Evolutionary conservation across 352 stramenopile species (phyloP), one percentile per base, ranked within the genome.

Genomic region (Peronosclerospora sorghi): DNA sequence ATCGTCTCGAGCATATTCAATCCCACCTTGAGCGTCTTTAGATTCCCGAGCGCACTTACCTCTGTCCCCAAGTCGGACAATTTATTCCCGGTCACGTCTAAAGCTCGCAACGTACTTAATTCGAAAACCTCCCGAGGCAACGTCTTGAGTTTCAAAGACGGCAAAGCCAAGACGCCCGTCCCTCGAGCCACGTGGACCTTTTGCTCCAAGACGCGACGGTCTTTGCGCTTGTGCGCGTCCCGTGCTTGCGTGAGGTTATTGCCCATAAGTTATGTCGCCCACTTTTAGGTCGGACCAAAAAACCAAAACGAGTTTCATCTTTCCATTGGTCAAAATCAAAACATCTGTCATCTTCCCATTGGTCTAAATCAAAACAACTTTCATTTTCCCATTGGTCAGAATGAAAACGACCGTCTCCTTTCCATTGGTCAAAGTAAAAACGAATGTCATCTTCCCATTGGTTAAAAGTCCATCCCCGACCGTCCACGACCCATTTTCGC

Each of bases 221-320:
- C 65, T 88, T 88, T 86, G 62, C 74, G 83, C 63, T 79, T 82
- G 41, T 73, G 73, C 18, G 72, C 76, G 42, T 86, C 73, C 18
- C 72, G 61, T 36, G 65, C 73, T 55, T 86, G 85, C n/a, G 60
- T 68, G 9, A 70, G 64, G 1, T 63, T 62, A 37, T 86, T 78
- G 13, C 74, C 73, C 77, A 86, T 86, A 34, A 5, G 19, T 18
- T 14, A 18, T 18, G 3, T 18, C 5, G 30, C 19, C n/a, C 30
- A 4, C n/a, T n/a, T n/a, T n/a, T n/a, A n/a, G n/a, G n/a, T n/a
- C n/a, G n/a, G n/a, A n/a, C n/a, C n/a, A n/a, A n/a, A n/a, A n/a
- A n/a, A n/a, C n/a, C n/a, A n/a, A n/a, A n/a, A n/a, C n/a, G 26
- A 6, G 26, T 30, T 10, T 30, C 26, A 10, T 30, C 10, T 35